Evolutionary conservation across 257 asterid genomes (phyloP).

Genomic region (Penstemon barbatus): DNA sequence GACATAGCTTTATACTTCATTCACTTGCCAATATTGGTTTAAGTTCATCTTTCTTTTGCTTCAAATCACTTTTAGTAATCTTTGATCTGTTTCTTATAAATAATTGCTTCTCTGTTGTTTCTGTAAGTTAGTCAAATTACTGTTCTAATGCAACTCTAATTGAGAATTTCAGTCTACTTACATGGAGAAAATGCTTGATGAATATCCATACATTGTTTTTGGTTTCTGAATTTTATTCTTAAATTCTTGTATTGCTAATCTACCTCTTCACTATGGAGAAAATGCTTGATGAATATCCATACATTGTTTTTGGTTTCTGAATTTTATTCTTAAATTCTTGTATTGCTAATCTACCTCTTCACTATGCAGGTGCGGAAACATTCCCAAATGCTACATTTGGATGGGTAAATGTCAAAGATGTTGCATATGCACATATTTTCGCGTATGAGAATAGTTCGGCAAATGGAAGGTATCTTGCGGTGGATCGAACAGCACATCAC

Average conservation of each 20-base stretch:
- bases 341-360: not conserved
- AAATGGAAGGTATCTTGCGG: conserved; percentile 64
- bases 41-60: not conserved
- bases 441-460: conserved; percentile 71
- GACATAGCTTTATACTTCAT: not conserved
- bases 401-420: conserved; percentile 76
- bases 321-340: not conserved
- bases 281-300: not conserved
- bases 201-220: not conserved
- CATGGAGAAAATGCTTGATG: not conserved
- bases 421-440: conserved; percentile 68
- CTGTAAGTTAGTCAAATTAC: not conserved
- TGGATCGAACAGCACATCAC: conserved; percentile 54
- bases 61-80: not conserved
- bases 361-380: conserved; percentile 59
- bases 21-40: conserved; percentile 4
- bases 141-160: not conserved
- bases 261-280: conserved; percentile 10
- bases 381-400: conserved; percentile 50
- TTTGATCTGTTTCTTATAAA: conserved; percentile 1
- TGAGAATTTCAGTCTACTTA: not conserved
- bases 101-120: not conserved
- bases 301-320: not conserved
- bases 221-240: not conserved
- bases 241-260: not conserved